A percentile compares a stretch with the other conserved stretches of the same genome.
Conservation (phyloP, 2,329 filamentous ascomycete species). For the Curvularia spicifera region DNA sequence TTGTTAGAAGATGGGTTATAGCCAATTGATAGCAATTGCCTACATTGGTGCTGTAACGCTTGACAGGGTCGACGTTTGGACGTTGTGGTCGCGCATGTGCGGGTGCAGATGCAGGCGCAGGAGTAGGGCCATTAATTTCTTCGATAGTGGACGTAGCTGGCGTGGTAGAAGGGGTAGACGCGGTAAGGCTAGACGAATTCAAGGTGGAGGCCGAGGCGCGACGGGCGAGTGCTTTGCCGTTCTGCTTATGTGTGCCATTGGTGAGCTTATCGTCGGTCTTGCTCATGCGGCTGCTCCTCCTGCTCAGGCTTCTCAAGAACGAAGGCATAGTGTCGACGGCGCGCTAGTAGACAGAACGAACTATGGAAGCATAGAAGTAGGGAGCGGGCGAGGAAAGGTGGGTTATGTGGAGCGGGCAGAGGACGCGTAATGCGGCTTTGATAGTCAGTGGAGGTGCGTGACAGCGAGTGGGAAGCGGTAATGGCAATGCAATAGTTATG, state of each 20-base stretch:
- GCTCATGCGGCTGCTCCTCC: slow-evolving; percentile 73
- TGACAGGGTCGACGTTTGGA: slow-evolving; percentile 49
- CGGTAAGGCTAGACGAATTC: slow-evolving; percentile 65
- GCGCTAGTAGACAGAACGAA: slow-evolving; percentile 12
- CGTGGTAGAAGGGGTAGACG: slow-evolving; percentile 70
- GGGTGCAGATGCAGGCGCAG: slow-evolving; percentile 46
- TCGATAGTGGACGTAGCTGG: slow-evolving; percentile 75
- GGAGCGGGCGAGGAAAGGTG: slow-evolving; percentile 23
- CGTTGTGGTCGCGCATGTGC: slow-evolving; percentile 52
- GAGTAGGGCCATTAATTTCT: slow-evolving; percentile 60
- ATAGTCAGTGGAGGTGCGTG: slow-evolving; percentile 22
- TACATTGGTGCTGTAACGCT: slow-evolving; percentile 63
- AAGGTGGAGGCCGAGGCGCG: slow-evolving; percentile 69
- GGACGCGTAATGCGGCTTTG: slow-evolving; percentile 39
- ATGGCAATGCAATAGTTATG: slow-evolving; percentile 30
- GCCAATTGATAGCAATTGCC: slow-evolving; percentile 9
- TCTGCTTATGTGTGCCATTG: slow-evolving; percentile 28
- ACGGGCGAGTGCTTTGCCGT: slow-evolving; percentile 48
- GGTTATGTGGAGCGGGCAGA: slow-evolving; percentile 18
- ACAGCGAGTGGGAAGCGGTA: slow-evolving; percentile 24
- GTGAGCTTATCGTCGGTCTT: slow-evolving; percentile 45
- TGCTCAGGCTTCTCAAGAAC: slow-evolving; percentile 78
- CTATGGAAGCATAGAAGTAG: slow-evolving; percentile 25
- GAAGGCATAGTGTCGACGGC: slow-evolving; percentile 53
- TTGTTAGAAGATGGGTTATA: slow-evolving; percentile 8